These are phyloP conservation scores for Teratosphaeria gauchensis DNA, from an alignment of 2,329 filamentous ascomycete species.

Conservation along the genomic window DNA sequence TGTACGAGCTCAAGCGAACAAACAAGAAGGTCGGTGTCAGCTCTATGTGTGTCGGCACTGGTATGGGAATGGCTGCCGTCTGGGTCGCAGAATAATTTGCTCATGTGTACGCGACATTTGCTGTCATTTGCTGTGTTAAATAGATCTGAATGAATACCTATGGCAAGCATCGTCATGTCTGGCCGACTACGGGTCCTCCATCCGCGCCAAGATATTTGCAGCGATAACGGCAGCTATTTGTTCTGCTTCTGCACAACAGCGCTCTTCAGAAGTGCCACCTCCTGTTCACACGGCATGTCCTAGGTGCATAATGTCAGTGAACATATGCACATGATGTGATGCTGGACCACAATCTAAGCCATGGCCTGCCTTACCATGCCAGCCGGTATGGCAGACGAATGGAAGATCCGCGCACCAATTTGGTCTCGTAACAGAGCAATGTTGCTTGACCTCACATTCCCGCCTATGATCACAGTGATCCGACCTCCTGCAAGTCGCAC, in stretches of 20 bases:
- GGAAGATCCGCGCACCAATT: slow-evolving; percentile 9
- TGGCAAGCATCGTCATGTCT: too few relatives aligned
- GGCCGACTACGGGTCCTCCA: too few relatives aligned
- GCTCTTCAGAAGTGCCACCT: neutral
- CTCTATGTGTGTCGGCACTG: slow-evolving; percentile 93
- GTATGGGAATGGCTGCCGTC: slow-evolving; percentile 95
- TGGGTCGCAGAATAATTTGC: slow-evolving; percentile 76
- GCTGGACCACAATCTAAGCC: neutral
- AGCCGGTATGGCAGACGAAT: slow-evolving; percentile 14
- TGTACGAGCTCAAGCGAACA: slow-evolving; percentile 80
- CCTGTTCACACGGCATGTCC: neutral
- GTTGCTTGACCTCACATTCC: slow-evolving; percentile 41
- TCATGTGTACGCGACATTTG: neutral
- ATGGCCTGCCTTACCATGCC: slow-evolving; percentile 1
- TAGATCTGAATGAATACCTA: neutral
- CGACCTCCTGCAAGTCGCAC: slow-evolving; percentile 21
- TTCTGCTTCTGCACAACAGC: neutral
- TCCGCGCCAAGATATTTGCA: too few relatives aligned
- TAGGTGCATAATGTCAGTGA: neutral
- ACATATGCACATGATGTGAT: neutral
- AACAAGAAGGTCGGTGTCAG: slow-evolving; percentile 81
- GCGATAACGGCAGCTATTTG: neutral
- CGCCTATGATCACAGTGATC: slow-evolving; percentile 41
- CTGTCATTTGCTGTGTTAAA: neutral
- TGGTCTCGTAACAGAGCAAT: slow-evolving; percentile 22